Conservation (phyloP, 2,329 filamentous ascomycete species). For the Neonectria punicea region DNA sequence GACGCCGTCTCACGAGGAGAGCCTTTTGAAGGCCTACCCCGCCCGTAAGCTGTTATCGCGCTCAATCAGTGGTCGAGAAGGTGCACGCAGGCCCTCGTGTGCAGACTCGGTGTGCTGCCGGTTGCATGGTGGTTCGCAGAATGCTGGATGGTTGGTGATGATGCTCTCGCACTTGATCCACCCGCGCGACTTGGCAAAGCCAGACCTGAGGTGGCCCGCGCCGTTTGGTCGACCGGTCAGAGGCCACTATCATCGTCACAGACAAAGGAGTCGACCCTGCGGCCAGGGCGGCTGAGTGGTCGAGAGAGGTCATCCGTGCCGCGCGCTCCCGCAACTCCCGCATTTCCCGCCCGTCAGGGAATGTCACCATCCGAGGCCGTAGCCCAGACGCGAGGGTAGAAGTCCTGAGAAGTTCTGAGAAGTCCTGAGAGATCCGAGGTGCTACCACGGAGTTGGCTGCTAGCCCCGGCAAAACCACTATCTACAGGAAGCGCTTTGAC, state of each 20-base stretch:
- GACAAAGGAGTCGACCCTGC: constrained; percentile 10
- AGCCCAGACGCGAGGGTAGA: constrained; percentile 6
- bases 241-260: constrained; percentile 20
- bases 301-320: constrained; percentile 17
- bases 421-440: constrained; percentile 16
- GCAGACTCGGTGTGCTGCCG: constrained; percentile 42
- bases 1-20: constrained; percentile 16
- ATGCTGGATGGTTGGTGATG: constrained; percentile 39
- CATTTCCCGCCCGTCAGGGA: constrained; percentile 10
- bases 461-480: constrained; percentile 24
- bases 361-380: constrained; percentile 18
- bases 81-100: constrained; percentile 29
- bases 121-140: constrained; percentile 39
- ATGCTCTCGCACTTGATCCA: constrained; percentile 36
- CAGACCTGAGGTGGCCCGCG: constrained; percentile 28
- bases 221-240: constrained; percentile 30
- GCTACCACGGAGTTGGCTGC: background rate
- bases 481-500: constrained; percentile 30
- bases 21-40: constrained; percentile 28
- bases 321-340: constrained; percentile 25
- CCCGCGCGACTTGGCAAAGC: constrained; percentile 39
- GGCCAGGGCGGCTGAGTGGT: constrained; percentile 16
- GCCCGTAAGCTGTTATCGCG: constrained; percentile 23
- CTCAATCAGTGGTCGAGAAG: constrained; percentile 38
- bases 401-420: background rate